phyloP scores from a whole-genome alignment of 192 early-diverging fungal species.

The Coemansia guatemalensis region DNA sequence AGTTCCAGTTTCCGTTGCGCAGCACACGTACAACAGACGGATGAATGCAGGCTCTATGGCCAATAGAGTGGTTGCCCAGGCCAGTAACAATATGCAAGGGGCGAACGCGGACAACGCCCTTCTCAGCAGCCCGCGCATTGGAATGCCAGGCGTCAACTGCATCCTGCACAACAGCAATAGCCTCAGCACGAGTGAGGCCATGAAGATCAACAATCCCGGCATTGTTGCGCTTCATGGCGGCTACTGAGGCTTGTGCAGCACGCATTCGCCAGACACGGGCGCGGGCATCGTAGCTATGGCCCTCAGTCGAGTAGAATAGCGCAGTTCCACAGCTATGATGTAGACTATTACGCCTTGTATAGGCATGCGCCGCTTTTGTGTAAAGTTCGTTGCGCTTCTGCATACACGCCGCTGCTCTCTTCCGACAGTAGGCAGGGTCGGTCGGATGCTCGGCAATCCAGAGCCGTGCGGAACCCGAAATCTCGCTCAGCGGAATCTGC shows the following conservation, averaged over 20 bases:
- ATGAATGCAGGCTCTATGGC: slow-evolving; percentile 58
- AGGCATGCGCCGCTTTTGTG: slow-evolving; percentile 36
- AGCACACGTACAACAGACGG: slow-evolving; percentile 54
- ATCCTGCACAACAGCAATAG: slow-evolving; percentile 59
- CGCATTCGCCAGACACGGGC: slow-evolving; percentile 53
- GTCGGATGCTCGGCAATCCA: slow-evolving; percentile 31
- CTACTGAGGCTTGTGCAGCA: slow-evolving; percentile 43
- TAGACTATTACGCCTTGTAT: slow-evolving; percentile 16
- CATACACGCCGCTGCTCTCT: slow-evolving; percentile 15
- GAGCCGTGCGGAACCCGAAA: slow-evolving; percentile 28
- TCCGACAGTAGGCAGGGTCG: slow-evolving; percentile 38
- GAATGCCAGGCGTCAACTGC: slow-evolving; percentile 58
- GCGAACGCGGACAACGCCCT: neutral
- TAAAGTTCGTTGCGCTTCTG: slow-evolving; percentile 46
- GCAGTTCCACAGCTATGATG: slow-evolving; percentile 34
- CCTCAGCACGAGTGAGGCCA: slow-evolving; percentile 64
- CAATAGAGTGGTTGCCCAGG: slow-evolving; percentile 63
- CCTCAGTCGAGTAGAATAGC: slow-evolving; percentile 46
- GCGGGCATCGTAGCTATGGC: slow-evolving; percentile 27
- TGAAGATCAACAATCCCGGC: slow-evolving; percentile 68
- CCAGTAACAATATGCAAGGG: slow-evolving; percentile 70
- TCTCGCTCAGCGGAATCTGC: slow-evolving; percentile 28
- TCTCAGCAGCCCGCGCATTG: neutral
- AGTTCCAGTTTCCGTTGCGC: slow-evolving; percentile 57
- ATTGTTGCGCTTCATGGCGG: slow-evolving; percentile 45